Conservation (phyloP, 2,329 filamentous ascomycete genomes). For the Rachicladosporium sp. region DNA sequence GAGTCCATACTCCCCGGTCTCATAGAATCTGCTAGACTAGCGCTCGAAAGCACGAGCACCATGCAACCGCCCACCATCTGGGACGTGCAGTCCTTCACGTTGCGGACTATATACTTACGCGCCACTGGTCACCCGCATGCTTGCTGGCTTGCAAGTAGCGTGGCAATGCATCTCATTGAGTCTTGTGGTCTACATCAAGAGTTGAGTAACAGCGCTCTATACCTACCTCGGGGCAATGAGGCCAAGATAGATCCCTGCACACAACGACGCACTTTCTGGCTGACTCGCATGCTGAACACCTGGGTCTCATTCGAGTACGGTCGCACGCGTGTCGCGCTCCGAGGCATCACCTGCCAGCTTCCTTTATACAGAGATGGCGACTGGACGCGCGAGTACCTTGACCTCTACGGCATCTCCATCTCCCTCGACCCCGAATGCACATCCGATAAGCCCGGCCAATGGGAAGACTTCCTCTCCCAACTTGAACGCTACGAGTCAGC, state of each 20-base stretch:
- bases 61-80: constrained; percentile 27
- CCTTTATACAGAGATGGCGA: constrained; percentile 29
- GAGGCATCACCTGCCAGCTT: constrained; percentile 33
- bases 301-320: constrained; percentile 50
- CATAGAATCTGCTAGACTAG: constrained; percentile 28
- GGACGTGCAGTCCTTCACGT: constrained; percentile 39
- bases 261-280: constrained; percentile 27
- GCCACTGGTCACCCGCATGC: constrained; percentile 42
- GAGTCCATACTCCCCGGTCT: constrained; percentile 12
- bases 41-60: constrained; percentile 30
- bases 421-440: constrained; percentile 39
- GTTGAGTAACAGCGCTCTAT: constrained; percentile 16
- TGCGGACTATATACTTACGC: constrained; percentile 42
- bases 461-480: constrained; percentile 22
- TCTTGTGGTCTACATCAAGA: constrained; percentile 39
- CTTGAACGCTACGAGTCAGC: constrained; percentile 19
- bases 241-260: constrained; percentile 15
- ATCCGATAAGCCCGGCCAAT: constrained; percentile 17
- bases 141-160: constrained; percentile 46
- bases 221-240: constrained; percentile 12
- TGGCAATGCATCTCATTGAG: constrained; percentile 46
- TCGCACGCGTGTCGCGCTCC: constrained; percentile 38
- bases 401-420: constrained; percentile 41
- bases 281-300: constrained; percentile 46
- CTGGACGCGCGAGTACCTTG: constrained; percentile 38